Evolutionary conservation across 208 protist genomes (phyloP).

Genomic region (Lotmaria passim): DNA sequence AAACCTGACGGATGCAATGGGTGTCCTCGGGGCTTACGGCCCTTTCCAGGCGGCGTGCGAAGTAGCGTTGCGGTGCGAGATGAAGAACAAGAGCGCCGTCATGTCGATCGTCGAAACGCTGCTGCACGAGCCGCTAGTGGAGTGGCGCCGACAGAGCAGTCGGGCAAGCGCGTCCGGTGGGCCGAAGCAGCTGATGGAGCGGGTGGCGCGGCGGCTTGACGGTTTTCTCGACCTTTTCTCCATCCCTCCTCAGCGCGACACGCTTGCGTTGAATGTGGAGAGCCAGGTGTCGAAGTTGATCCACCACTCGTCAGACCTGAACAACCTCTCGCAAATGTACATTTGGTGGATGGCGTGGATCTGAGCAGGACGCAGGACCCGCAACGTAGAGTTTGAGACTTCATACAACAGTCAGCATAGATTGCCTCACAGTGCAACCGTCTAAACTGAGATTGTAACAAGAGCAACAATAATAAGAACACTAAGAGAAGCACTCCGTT

Average conservation of each 20-base stretch:
- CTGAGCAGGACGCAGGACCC: conserved; percentile 30
- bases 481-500: too few relatives aligned
- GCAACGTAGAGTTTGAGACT: too few relatives aligned
- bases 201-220: conserved; percentile 78
- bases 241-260: conserved; percentile 56
- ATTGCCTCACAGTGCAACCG: too few relatives aligned
- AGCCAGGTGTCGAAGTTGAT: conserved; percentile 95
- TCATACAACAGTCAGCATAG: too few relatives aligned
- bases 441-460: too few relatives aligned
- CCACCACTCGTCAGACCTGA: conserved; percentile 85
- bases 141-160: conserved; percentile 76
- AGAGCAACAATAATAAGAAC: background rate
- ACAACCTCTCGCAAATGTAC: conserved; percentile 96
- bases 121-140: conserved; percentile 96
- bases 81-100: conserved; percentile 92
- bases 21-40: conserved; percentile 92
- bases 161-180: conserved; percentile 23
- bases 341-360: conserved; percentile 97
- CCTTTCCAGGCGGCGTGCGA: conserved; percentile 90
- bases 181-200: conserved; percentile 66
- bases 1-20: conserved; percentile 97
- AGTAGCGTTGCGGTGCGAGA: conserved; percentile 86
- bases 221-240: conserved; percentile 86
- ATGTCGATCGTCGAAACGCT: conserved; percentile 96
- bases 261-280: conserved; percentile 85